phyloP scores from a whole-genome alignment of 352 stramenopile genomes.

The Phytophthora ohioensis region DNA sequence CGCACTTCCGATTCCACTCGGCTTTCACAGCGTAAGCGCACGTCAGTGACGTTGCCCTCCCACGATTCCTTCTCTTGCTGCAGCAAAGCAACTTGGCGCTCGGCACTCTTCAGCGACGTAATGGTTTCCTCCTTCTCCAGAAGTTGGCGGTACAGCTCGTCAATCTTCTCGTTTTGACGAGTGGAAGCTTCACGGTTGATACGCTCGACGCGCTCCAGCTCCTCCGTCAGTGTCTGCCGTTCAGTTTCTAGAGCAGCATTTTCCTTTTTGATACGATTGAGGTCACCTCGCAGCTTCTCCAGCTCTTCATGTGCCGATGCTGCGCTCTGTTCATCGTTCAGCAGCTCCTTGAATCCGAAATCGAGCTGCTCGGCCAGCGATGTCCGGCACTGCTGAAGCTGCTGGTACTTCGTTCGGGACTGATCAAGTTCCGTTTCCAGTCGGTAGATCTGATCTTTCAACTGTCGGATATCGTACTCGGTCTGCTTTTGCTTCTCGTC shows the following conservation, averaged over 20 bases:
- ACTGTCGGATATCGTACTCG: conserved; percentile 50
- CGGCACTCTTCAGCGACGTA: conserved; percentile 43
- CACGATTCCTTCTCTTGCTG: conserved; percentile 56
- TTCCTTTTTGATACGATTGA: conserved; percentile 50
- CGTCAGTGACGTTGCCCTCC: conserved; percentile 49
- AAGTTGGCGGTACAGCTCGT: conserved; percentile 66
- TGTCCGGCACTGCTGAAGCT: conserved; percentile 59
- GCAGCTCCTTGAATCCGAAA: conserved; percentile 71
- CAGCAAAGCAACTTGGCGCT: conserved; percentile 47
- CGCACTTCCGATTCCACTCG: conserved; percentile 49
- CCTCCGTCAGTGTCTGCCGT: conserved; percentile 34
- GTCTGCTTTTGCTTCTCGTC: conserved; percentile 55
- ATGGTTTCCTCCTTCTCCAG: conserved; percentile 58
- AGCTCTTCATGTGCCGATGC: conserved; percentile 51
- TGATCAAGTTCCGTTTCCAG: conserved; percentile 53
- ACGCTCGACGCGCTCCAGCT: conserved; percentile 44
- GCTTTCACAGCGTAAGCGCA: conserved; percentile 46
- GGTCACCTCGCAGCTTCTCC: conserved; percentile 54
- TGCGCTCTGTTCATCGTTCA: conserved; percentile 71
- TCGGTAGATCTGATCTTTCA: conserved; percentile 47
- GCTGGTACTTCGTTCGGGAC: conserved; percentile 57
- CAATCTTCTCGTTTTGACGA: conserved; percentile 56
- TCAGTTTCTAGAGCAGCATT: conserved; percentile 43
- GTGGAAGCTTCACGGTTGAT: conserved; percentile 37
- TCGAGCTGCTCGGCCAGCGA: conserved; percentile 71